These are phyloP conservation scores for Leccinum arenicola DNA, from an alignment of 768 basidiomycete species.

Conservation along the genomic window DNA sequence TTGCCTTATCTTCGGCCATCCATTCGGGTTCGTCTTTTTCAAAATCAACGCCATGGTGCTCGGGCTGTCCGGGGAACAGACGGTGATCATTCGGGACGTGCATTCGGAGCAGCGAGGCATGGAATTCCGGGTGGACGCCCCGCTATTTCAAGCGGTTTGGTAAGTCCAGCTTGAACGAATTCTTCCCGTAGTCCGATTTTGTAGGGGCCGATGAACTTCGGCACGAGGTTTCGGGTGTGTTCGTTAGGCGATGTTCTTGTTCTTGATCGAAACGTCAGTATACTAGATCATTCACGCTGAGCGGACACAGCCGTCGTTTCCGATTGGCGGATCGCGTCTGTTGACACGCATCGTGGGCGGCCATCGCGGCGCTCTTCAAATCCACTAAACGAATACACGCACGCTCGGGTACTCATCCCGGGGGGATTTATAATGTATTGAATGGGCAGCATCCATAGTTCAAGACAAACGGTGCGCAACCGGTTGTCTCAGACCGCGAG, in stretches of 20 bases:
- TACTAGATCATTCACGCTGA: background rate
- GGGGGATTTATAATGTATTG: background rate
- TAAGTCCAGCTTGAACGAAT: slow-evolving; percentile 25
- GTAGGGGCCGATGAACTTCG: background rate
- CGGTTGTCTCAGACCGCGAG: slow-evolving; percentile 13
- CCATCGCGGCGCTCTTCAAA: slow-evolving; percentile 32
- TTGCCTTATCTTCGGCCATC: too few species aligned
- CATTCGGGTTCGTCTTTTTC: background rate
- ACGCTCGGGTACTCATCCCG: slow-evolving; percentile 27
- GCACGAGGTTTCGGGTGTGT: background rate
- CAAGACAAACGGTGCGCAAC: slow-evolving; percentile 19
- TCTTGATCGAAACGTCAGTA: background rate
- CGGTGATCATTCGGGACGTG: slow-evolving; percentile 27
- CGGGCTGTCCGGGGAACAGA: background rate
- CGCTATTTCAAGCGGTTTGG: slow-evolving; percentile 21
- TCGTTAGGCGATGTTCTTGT: background rate
- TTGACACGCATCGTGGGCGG: slow-evolving; percentile 22
- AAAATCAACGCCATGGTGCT: slow-evolving; percentile 14
- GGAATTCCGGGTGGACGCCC: slow-evolving; percentile 33
- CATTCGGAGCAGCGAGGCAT: slow-evolving; percentile 27
- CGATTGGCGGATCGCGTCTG: slow-evolving; percentile 31
- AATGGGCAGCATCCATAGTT: background rate
- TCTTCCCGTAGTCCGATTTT: slow-evolving; percentile 7
- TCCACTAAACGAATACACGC: slow-evolving; percentile 19
- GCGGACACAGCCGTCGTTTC: background rate